Conservation (phyloP, 176 grass and related monocot species). For the Ensete ventricosum region DNA sequence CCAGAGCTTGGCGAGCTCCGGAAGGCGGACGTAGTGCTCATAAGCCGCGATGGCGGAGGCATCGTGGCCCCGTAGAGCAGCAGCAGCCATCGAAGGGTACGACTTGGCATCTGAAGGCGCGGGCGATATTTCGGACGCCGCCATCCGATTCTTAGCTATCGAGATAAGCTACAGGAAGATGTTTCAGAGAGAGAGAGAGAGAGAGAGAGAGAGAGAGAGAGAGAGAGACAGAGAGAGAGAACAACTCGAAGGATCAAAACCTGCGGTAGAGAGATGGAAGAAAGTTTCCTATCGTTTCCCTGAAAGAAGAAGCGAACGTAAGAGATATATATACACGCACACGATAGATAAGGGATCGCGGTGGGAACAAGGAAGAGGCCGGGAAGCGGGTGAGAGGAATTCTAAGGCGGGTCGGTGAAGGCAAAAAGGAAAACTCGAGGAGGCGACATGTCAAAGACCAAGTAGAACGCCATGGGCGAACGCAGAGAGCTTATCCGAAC, state of each 20-base stretch:
- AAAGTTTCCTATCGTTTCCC: background rate
- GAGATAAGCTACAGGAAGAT: no score
- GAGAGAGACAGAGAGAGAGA: no score
- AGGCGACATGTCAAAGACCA: background rate
- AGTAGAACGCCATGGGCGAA: no score
- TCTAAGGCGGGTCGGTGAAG: background rate
- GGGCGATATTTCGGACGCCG: background rate
- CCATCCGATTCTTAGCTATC: background rate
- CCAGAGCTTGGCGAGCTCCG: slow-evolving; percentile 50
- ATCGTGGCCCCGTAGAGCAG: slow-evolving; percentile 16
- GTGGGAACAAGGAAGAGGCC: slow-evolving; percentile 3
- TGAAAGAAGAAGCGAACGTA: background rate
- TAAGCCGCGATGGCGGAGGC: slow-evolving; percentile 45
- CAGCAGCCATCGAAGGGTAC: background rate
- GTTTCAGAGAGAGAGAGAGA: no score
- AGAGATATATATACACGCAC: background rate
- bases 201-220: no score
- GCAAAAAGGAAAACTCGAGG: background rate
- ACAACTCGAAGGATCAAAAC: no score
- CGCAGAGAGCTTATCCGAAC: background rate
- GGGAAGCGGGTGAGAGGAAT: background rate
- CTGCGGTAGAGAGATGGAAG: background rate
- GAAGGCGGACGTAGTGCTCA: slow-evolving; percentile 55
- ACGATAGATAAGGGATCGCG: background rate
- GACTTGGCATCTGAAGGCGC: background rate